Base-by-base conservation (phyloP, 768 basidiomycete species). In the Coprinopsis strossmayeri region DNA sequence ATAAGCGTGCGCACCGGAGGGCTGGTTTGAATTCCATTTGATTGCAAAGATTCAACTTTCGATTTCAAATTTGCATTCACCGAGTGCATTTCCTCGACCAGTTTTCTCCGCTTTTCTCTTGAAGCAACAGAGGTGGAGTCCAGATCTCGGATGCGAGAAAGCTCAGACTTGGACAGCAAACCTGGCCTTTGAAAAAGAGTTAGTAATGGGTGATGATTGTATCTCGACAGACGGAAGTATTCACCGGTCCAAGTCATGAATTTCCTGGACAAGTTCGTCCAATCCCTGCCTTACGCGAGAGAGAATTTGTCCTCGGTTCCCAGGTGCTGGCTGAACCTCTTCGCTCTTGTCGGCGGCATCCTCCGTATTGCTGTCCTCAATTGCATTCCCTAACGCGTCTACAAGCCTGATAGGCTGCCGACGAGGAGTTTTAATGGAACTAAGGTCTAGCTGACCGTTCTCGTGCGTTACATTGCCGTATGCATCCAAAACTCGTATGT, bases 401-500 rank as follows among this genome's bases (percentile, higher is more conserved):
- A 86, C 73, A 27, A 87, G 65, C 35, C 82, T 75, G 43, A 87
- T 68, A 21, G 62, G 57, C 52, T 69, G 75, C 55, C 61, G 72
- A 9, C 61, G 55, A 46, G 57, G 51, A 25, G 56, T 54, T 34
- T 52, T 34, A 42, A 45, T 42, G 13, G 52, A 38, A 21, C 55
- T 45, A 32, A 45, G 40, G 32, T 49, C 49, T 2, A 51, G 34
- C 27, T 39, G 53, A 32, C 25, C 25, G 13, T 21, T 34, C 7
- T 53, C 45, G 17, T 43, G 45, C 53, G 65, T 63, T 59, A 79
- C 74, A 35, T 78, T 67, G 7, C 87, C 87, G 59, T 76, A 88
- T 5, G 81, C 83, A 63, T 90, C 86, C 23, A 89, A 66, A n/a
- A 88, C 58, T 21, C 84, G 77, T 28, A 89, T 71, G 42, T 69